phyloP scores from a whole-genome alignment of 352 stramenopile species.

The Phytophthora pseudosyringae region DNA sequence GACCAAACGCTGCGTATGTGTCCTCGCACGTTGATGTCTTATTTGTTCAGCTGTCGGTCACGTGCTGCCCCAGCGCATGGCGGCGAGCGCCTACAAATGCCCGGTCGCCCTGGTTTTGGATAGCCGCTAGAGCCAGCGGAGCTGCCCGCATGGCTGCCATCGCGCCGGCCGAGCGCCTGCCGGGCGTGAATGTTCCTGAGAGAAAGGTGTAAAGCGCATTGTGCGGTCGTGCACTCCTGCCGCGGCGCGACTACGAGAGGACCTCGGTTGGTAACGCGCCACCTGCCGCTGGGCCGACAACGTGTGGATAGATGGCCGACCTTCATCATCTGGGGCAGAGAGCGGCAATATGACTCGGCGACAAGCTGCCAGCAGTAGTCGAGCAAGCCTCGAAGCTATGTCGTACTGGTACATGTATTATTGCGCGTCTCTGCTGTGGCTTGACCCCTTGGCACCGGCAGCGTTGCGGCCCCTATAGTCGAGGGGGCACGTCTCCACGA shows the following conservation, averaged over 20 bases:
- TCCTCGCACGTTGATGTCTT: conserved; percentile 30
- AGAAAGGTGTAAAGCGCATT: conserved; percentile 32
- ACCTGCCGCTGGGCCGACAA: conserved; percentile 28
- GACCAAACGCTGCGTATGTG: conserved; percentile 3
- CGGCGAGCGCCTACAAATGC: conserved; percentile 6
- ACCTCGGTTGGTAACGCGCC: conserved; percentile 27
- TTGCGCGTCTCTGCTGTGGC: conserved; percentile 5
- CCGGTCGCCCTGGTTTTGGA: conserved; percentile 28
- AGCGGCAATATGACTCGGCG: conserved; percentile 17
- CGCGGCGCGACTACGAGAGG: conserved; percentile 17
- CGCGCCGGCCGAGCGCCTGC: conserved; percentile 19
- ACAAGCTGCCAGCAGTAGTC: conserved; percentile 1
- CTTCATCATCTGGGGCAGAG: conserved; percentile 15
- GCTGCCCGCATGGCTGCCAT: conserved; percentile 26
- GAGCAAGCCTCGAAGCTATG: conserved; percentile 12
- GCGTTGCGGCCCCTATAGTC: neutral
- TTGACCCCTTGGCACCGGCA: neutral
- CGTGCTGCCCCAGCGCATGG: conserved; percentile 15
- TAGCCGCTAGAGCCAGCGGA: conserved; percentile 20
- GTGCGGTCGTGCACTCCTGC: conserved; percentile 26
- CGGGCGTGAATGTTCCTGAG: conserved; percentile 31
- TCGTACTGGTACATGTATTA: conserved; percentile 6
- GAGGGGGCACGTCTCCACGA: neutral
- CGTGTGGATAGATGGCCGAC: conserved; percentile 1
- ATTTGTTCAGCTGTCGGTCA: conserved; percentile 33